phyloP scores from a whole-genome alignment of 805 yeast species.

The Metschnikowia sp. region DNA sequence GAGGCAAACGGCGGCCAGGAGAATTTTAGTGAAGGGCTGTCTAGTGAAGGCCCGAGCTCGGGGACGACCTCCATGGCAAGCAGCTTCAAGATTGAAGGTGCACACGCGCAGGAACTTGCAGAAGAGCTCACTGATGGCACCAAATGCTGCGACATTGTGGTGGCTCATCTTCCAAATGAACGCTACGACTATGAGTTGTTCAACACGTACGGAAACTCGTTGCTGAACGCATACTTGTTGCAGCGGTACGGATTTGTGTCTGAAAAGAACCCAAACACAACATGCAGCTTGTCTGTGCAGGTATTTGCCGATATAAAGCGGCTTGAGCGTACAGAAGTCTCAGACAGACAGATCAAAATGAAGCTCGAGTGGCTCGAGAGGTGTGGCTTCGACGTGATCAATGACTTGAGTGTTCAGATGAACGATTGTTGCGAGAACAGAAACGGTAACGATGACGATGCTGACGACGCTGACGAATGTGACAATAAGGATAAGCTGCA shows the following conservation, averaged over 20 bases:
- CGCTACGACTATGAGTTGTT: conserved; percentile 57
- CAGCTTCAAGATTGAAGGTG: not conserved
- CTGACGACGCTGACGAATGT: conserved; percentile 8
- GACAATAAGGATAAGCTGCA: conserved; percentile 14
- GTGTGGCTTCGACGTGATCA: conserved; percentile 39
- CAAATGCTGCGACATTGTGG: conserved; percentile 68
- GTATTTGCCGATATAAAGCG: conserved; percentile 32
- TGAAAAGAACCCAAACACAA: conserved; percentile 44
- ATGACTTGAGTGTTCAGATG: conserved; percentile 17
- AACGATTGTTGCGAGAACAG: conserved; percentile 10
- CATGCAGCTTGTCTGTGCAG: conserved; percentile 56
- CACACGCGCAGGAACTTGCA: conserved; percentile 30
- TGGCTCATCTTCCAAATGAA: conserved; percentile 40
- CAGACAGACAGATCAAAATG: conserved; percentile 31
- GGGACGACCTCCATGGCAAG: no score
- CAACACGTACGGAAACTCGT: conserved; percentile 75
- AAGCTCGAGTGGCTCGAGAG: conserved; percentile 50
- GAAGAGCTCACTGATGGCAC: conserved; percentile 32
- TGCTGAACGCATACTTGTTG: conserved; percentile 60
- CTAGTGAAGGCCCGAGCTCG: no score
- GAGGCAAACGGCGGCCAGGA: conserved; percentile 7
- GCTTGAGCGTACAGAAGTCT: conserved; percentile 19
- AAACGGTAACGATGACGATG: conserved; percentile 18
- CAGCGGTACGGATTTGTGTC: conserved; percentile 80
- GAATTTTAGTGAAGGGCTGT: no score